These are phyloP conservation scores for Cyberlindnera subsufficiens DNA, from an alignment of 805 yeast species.

Conservation along the genomic window DNA sequence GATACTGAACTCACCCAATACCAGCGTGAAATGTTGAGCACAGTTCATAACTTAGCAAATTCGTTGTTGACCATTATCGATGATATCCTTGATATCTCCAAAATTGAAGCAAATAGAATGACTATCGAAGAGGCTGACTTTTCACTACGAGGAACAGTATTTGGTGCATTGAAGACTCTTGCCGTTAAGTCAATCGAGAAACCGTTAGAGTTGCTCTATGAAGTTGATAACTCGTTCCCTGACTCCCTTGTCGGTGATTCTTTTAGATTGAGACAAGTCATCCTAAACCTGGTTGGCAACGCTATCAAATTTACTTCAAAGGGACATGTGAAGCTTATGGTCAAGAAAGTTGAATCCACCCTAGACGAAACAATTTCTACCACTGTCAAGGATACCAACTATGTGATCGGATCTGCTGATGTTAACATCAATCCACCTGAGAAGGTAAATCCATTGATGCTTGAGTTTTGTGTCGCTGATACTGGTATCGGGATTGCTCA, in stretches of 20 bases:
- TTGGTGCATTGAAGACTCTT: conserved; percentile 83
- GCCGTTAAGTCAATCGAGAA: conserved; percentile 89
- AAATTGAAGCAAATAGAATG: conserved; percentile 92
- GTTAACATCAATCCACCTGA: conserved; percentile 12
- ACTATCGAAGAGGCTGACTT: conserved; percentile 87
- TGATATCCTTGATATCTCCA: conserved; percentile 86
- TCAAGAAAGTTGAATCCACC: conserved; percentile 44
- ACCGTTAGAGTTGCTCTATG: conserved; percentile 71
- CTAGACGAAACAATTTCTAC: conserved; percentile 16
- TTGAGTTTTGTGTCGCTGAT: conserved; percentile 84
- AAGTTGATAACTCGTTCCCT: conserved; percentile 82
- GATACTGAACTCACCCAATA: conserved; percentile 88
- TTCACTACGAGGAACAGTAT: conserved; percentile 79
- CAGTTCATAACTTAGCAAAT: conserved; percentile 83
- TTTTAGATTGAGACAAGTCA: conserved; percentile 81
- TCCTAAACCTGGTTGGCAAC: conserved; percentile 80
- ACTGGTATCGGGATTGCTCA: conserved; percentile 87
- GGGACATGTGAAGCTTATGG: conserved; percentile 77
- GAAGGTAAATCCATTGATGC: conserved; percentile 33
- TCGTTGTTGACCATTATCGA: conserved; percentile 82
- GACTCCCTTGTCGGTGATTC: conserved; percentile 86
- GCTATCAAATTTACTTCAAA: conserved; percentile 83
- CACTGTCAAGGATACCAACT: conserved; percentile 25
- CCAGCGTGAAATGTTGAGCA: conserved; percentile 86
- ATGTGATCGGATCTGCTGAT: conserved; percentile 21